Evolutionary conservation across 768 basidiomycete genomes (phyloP).

Genomic region (Infundibulicybe gibba): DNA sequence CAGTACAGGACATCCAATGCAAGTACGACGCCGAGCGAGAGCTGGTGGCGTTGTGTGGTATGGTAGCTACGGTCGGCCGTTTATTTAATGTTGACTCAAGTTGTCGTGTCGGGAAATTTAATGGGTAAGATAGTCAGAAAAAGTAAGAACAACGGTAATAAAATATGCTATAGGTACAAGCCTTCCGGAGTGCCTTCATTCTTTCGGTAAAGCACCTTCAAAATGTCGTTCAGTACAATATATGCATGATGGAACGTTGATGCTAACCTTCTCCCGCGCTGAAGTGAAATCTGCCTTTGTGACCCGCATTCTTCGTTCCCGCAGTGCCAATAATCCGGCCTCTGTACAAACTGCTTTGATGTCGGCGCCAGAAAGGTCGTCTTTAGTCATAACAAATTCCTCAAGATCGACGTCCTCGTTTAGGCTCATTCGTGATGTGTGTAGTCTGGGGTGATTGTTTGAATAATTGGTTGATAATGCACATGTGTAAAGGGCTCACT

Average conservation of each 20-base stretch:
- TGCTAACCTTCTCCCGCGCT: slow-evolving; percentile 86
- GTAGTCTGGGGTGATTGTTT: slow-evolving; percentile 46
- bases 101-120: too few species aligned
- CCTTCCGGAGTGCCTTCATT: slow-evolving; percentile 95
- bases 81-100: too few species aligned
- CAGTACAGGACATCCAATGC: too few species aligned
- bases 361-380: slow-evolving; percentile 94
- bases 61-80: too few species aligned
- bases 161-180: slow-evolving; percentile 60
- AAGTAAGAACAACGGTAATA: slow-evolving; percentile 9
- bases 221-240: slow-evolving; percentile 5
- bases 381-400: slow-evolving; percentile 93
- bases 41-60: too few species aligned
- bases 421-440: slow-evolving; percentile 94
- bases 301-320: slow-evolving; percentile 94
- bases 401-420: slow-evolving; percentile 88
- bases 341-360: slow-evolving; percentile 99
- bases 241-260: not conserved
- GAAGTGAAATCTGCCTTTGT: slow-evolving; percentile 86
- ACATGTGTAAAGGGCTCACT: slow-evolving; percentile 10
- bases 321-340: slow-evolving; percentile 91
- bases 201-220: slow-evolving; percentile 87
- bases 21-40: too few species aligned
- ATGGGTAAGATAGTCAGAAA: slow-evolving; percentile 4
- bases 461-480: slow-evolving; percentile 5